These are phyloP conservation scores for Keqinozyma sinolaborantium DNA, from an alignment of 1,139 yeast genomes.

Conservation along the genomic window DNA sequence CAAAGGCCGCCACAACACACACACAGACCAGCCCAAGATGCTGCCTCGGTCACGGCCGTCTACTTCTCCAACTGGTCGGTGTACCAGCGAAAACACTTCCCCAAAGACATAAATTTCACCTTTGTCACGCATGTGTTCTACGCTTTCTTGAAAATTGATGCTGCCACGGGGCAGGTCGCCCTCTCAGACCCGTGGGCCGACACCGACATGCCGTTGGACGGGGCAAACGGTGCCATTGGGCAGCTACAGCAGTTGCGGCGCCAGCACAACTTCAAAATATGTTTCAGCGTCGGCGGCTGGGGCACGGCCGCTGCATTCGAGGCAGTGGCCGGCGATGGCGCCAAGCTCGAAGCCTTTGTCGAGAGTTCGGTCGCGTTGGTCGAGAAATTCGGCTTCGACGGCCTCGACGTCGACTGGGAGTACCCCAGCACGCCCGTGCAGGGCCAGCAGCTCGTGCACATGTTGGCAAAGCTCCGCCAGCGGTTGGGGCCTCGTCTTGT, in stretches of 20 bases:
- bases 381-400: constrained; percentile 68
- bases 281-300: constrained; percentile 90
- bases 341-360: constrained; percentile 46
- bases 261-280: constrained; percentile 49
- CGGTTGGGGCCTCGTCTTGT: constrained; percentile 40
- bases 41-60: constrained; percentile 18
- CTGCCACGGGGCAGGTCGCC: constrained; percentile 48
- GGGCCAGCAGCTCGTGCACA: constrained; percentile 38
- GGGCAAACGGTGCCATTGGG: constrained; percentile 38
- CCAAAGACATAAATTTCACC: constrained; percentile 59
- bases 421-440: constrained; percentile 57
- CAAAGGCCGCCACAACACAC: too few species aligned
- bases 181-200: constrained; percentile 73
- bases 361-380: constrained; percentile 46
- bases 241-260: constrained; percentile 52
- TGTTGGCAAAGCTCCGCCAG: constrained; percentile 42
- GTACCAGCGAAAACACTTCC: constrained; percentile 58
- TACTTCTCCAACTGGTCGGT: constrained; percentile 68
- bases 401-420: constrained; percentile 95
- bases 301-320: constrained; percentile 56
- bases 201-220: constrained; percentile 37
- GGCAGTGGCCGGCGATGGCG: constrained; percentile 34
- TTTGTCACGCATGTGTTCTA: constrained; percentile 67
- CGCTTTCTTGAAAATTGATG: constrained; percentile 66
- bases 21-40: too few species aligned